phyloP scores from a whole-genome alignment of 1,139 yeast species.

The Blastobotrys arbuscula region DNA sequence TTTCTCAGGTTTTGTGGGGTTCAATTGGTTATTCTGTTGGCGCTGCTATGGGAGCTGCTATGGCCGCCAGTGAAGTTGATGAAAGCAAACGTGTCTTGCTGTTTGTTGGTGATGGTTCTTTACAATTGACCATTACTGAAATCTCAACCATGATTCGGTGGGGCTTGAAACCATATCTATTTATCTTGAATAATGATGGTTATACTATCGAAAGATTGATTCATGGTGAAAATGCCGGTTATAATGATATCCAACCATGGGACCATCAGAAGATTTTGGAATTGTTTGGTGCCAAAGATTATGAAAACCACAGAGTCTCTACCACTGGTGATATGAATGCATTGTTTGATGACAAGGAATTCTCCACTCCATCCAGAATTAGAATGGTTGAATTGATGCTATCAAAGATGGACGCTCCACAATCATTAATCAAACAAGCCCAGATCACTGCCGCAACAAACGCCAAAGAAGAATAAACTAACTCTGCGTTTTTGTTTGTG shows the following conservation, averaged over 20 bases:
- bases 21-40: slow-evolving; percentile 87
- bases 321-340: slow-evolving; percentile 64
- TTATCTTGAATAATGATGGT: slow-evolving; percentile 79
- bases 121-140: slow-evolving; percentile 84
- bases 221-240: slow-evolving; percentile 70
- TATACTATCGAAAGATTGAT: slow-evolving; percentile 86
- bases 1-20: slow-evolving; percentile 88
- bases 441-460: slow-evolving; percentile 69
- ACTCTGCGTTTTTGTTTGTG: neutral
- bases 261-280: slow-evolving; percentile 63
- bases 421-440: slow-evolving; percentile 66
- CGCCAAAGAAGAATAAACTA: slow-evolving; percentile 11
- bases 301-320: slow-evolving; percentile 44
- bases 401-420: slow-evolving; percentile 79
- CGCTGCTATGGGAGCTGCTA: slow-evolving; percentile 76
- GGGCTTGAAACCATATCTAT: slow-evolving; percentile 73
- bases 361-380: slow-evolving; percentile 57
- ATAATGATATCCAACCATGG: slow-evolving; percentile 83
- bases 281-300: slow-evolving; percentile 60
- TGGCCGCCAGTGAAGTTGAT: slow-evolving; percentile 74
- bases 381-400: slow-evolving; percentile 76
- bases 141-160: slow-evolving; percentile 79
- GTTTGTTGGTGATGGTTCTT: slow-evolving; percentile 87
- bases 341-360: slow-evolving; percentile 48
- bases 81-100: slow-evolving; percentile 66